Base-by-base conservation (phyloP, 345 rosid genomes). In the Psidium guajava region DNA sequence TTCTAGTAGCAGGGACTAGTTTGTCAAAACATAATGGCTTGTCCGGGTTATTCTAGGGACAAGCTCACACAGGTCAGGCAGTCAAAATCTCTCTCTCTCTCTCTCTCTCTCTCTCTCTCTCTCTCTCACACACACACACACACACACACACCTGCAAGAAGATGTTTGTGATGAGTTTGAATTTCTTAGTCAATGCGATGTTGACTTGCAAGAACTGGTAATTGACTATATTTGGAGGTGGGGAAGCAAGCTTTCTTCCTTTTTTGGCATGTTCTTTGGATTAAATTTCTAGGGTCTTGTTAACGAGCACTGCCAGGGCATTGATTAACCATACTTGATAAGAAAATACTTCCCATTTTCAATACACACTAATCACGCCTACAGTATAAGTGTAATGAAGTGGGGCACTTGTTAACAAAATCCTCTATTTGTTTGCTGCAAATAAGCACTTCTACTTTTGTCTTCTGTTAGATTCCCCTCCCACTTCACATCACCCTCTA, bases 111-210 rank as follows among this genome's bases (percentile, higher is more conserved):
- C 57, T 69, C 77, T 28, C 15, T 57, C 28, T 57, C 61, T 24
- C 61, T 24, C 75, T 64, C 75, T 64, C 75, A 3, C 56, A 6
- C 56, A 5, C 44, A 5, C 56, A 6, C 56, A 5, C 44, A 5
- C 18, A 0, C 36, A 0, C 36, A 0, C 5, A 0, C 25, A 0
- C 3, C 9, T 1, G 25, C 80, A 36, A 69, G 47, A 69, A 18
- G 80, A 36, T 18, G 47, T 69, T 69, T 69, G 25, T 36, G 80
- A 36, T 69, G 80, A 69, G 80, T 69, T 18, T 69, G 80, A 2
- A 69, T 69, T 36, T 69, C 80, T 36, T 36, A 20, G 80, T 69
- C 80, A 69, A 69, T 69, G 47, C 18, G 80, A 32, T 69, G 47
- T 69, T 69, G 47, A 36, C 80, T 69, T 69, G 80, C 47, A 16